phyloP scores from a whole-genome alignment of 1,284 basidiomycete genomes.

The Leccinum huronense region DNA sequence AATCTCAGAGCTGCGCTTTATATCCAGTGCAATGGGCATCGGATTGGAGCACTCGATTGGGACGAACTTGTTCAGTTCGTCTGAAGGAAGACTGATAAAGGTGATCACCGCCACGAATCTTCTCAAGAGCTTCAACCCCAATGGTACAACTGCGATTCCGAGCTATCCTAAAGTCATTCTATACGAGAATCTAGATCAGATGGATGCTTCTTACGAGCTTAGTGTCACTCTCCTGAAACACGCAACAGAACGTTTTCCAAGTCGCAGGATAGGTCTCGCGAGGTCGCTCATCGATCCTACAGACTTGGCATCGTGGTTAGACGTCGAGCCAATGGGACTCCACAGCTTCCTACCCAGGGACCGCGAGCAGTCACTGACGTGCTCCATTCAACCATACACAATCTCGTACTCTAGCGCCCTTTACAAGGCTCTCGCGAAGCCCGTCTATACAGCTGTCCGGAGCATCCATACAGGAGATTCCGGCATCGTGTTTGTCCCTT shows the following conservation, averaged over 20 bases:
- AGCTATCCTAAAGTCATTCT: constrained; percentile 65
- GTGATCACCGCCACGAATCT: constrained; percentile 56
- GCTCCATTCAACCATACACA: constrained; percentile 77
- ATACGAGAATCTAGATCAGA: constrained; percentile 84
- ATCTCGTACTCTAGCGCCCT: constrained; percentile 85
- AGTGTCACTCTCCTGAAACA: constrained; percentile 69
- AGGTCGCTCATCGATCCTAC: constrained; percentile 78
- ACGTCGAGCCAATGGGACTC: constrained; percentile 61
- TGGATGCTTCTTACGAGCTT: constrained; percentile 85
- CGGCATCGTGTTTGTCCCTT: constrained; percentile 89
- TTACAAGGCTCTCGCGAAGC: constrained; percentile 92
- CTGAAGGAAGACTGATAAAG: constrained; percentile 46
- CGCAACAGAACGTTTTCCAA: constrained; percentile 56
- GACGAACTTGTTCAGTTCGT: constrained; percentile 35
- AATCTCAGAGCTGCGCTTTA: constrained; percentile 47
- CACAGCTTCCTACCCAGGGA: constrained; percentile 84
- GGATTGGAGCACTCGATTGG: constrained; percentile 43
- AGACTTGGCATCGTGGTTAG: constrained; percentile 84
- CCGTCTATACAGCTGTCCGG: constrained; percentile 71
- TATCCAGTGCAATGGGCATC: constrained; percentile 42
- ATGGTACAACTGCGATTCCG: constrained; percentile 35
- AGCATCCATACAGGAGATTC: constrained; percentile 36
- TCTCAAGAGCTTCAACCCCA: constrained; percentile 34
- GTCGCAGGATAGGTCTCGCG: constrained; percentile 79
- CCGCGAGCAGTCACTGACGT: constrained; percentile 77